Conservation (phyloP, 1,139 yeast species). For the Blastobotrys apis region DNA sequence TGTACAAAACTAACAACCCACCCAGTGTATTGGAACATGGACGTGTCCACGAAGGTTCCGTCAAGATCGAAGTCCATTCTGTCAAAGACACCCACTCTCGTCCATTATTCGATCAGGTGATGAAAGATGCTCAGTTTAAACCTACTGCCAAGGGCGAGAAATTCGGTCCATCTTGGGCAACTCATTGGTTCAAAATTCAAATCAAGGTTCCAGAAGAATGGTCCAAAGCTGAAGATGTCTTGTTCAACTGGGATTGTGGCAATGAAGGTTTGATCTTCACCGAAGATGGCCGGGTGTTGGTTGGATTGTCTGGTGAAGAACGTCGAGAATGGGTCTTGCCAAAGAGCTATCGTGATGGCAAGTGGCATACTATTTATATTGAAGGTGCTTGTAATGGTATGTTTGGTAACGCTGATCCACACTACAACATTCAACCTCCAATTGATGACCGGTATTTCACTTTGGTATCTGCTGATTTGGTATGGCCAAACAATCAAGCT, state of each 20-base stretch:
- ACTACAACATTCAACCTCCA: slow-evolving; percentile 51
- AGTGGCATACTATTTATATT: slow-evolving; percentile 57
- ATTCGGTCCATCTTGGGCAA: slow-evolving; percentile 96
- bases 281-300: slow-evolving; percentile 62
- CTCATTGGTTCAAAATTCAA: slow-evolving; percentile 83
- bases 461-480: slow-evolving; percentile 66
- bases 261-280: slow-evolving; percentile 81
- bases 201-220: slow-evolving; percentile 54
- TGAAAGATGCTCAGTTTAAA: slow-evolving; percentile 50
- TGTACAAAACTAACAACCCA: neutral
- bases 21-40: slow-evolving; percentile 51
- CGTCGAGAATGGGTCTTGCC: slow-evolving; percentile 79
- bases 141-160: slow-evolving; percentile 62
- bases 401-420: slow-evolving; percentile 64
- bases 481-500: slow-evolving; percentile 82
- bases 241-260: slow-evolving; percentile 81
- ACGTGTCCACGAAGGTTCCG: slow-evolving; percentile 43
- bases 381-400: slow-evolving; percentile 94
- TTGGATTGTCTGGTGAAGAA: slow-evolving; percentile 83
- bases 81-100: slow-evolving; percentile 61
- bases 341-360: slow-evolving; percentile 40
- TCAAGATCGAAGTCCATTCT: slow-evolving; percentile 51
- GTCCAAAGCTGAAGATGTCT: slow-evolving; percentile 50
- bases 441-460: slow-evolving; percentile 64
- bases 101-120: slow-evolving; percentile 71